phyloP scores from a whole-genome alignment of 2,329 filamentous ascomycete genomes.

The Cryphonectria radicalis region DNA sequence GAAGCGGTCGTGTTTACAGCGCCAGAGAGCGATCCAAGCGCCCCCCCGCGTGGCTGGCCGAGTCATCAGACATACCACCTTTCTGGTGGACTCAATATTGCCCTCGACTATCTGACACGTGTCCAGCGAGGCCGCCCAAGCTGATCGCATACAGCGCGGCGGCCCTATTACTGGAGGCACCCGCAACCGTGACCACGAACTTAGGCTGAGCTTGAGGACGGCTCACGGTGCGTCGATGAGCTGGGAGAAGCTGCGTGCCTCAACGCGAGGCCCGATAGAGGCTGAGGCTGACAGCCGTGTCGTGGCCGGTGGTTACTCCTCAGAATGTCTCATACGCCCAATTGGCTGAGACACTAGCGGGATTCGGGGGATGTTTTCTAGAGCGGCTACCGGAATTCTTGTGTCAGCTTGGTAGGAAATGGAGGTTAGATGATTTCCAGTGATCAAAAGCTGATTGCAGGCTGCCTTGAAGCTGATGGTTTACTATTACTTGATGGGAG shows the following conservation, averaged over 20 bases:
- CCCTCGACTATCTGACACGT: neutral
- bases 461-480: no score
- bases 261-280: neutral
- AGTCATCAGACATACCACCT: neutral
- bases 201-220: neutral
- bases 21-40: neutral
- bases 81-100: neutral
- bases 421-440: neutral
- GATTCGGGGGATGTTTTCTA: neutral
- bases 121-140: neutral
- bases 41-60: neutral
- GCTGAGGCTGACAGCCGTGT: neutral
- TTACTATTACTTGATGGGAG: no score
- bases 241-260: neutral
- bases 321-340: neutral
- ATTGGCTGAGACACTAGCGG: neutral
- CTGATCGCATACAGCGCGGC: neutral
- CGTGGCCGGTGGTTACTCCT: neutral
- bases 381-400: neutral
- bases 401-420: neutral
- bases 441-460: no score
- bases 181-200: neutral
- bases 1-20: neutral
- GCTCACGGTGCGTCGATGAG: neutral
- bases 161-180: neutral